Percentiles rank a stretch among this genome's conserved stretches.
phyloP scores from a whole-genome alignment of 1,284 basidiomycete genomes.

The Trametes pubescens region DNA sequence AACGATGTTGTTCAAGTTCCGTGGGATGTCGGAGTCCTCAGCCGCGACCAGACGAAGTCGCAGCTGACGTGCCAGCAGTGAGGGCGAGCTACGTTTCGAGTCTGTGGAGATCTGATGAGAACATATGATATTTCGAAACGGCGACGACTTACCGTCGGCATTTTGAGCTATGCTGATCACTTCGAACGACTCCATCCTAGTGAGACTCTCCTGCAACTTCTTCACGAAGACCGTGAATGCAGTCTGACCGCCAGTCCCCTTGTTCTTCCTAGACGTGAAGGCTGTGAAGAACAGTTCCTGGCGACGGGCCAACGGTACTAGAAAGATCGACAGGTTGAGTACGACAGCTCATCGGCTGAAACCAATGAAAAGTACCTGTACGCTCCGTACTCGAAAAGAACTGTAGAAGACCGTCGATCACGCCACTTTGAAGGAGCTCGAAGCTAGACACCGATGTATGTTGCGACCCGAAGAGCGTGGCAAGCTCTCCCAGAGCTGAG shows the following conservation, averaged over 20 bases:
- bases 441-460: conserved; percentile 92
- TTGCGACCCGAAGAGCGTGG: conserved; percentile 81
- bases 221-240: conserved; percentile 89
- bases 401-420: conserved; percentile 87
- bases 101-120: conserved; percentile 52
- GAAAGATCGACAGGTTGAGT: neutral
- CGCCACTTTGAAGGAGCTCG: conserved; percentile 92
- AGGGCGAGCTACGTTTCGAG: conserved; percentile 86
- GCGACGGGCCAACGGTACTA: conserved; percentile 66
- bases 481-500: conserved; percentile 75
- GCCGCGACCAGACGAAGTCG: conserved; percentile 88
- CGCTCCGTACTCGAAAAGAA: conserved; percentile 79
- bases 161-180: conserved; percentile 87
- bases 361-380: conserved; percentile 50
- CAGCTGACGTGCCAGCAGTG: conserved; percentile 87
- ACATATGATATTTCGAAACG: conserved; percentile 3
- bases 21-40: conserved; percentile 87
- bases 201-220: conserved; percentile 93
- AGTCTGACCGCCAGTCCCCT: conserved; percentile 55
- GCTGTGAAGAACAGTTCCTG: conserved; percentile 80
- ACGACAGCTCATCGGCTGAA: neutral
- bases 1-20: conserved; percentile 86
- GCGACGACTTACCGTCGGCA: conserved; percentile 65
- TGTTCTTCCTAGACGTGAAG: conserved; percentile 66
- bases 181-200: conserved; percentile 93